Evolutionary conservation across 257 asterid species (phyloP).

Genomic region (Capsicum chinense): DNA sequence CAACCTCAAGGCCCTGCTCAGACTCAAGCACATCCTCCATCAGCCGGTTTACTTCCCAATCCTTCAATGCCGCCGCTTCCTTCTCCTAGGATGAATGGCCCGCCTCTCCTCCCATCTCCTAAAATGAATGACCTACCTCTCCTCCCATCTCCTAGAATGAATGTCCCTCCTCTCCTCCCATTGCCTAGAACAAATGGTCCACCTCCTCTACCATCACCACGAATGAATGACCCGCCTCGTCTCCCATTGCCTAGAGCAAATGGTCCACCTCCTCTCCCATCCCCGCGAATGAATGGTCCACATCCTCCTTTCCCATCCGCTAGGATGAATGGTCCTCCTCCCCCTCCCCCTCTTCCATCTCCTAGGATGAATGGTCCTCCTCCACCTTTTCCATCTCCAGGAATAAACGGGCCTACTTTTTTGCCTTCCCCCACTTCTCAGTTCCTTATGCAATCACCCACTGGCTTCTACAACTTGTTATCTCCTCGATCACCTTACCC

Average conservation of each 20-base stretch:
- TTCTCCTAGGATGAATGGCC: conserved; percentile 59
- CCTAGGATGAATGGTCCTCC: conserved; percentile 67
- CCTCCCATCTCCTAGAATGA: conserved; percentile 57
- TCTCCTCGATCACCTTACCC: conserved; percentile 91
- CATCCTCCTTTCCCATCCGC: conserved; percentile 47
- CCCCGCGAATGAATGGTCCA: conserved; percentile 65
- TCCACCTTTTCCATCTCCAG: conserved; percentile 58
- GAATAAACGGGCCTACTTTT: conserved; percentile 59
- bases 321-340: conserved; percentile 59
- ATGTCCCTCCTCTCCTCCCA: conserved; percentile 40
- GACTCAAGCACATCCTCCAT: conserved; percentile 37
- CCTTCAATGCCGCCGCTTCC: conserved; percentile 44
- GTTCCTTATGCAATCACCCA: conserved; percentile 79
- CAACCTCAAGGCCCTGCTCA: conserved; percentile 46
- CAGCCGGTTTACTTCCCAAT: conserved; percentile 49
- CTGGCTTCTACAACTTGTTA: conserved; percentile 61
- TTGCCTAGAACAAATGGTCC: conserved; percentile 25
- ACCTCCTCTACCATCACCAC: conserved; percentile 44
- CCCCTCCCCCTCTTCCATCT: conserved; percentile 36
- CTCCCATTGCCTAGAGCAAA: conserved; percentile 32
- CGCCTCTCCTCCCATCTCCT: conserved; percentile 52
- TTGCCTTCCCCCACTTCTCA: conserved; percentile 87
- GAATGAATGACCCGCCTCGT: conserved; percentile 45
- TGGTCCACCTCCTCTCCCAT: conserved; percentile 35
- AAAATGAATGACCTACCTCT: conserved; percentile 49